Evolutionary conservation across 2,329 filamentous ascomycete genomes (phyloP).

Genomic region (Ascochyta clinopodiicola): DNA sequence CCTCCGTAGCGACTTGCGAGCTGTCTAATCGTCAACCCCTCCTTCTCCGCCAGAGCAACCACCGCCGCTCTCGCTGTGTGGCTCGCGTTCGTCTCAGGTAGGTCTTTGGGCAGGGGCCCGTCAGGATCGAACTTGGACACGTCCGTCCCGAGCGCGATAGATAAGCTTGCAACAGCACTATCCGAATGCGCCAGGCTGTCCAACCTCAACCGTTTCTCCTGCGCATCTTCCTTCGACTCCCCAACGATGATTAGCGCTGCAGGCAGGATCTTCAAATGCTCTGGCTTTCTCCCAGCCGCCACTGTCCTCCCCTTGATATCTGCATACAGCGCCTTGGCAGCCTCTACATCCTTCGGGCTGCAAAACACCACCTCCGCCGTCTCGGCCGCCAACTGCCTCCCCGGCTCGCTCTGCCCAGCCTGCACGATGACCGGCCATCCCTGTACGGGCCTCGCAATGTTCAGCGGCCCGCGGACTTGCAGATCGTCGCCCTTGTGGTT

Average conservation of each 20-base stretch:
- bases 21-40: conserved; percentile 73
- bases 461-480: conserved; percentile 57
- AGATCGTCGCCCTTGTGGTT: conserved; percentile 58
- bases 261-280: conserved; percentile 69
- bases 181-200: conserved; percentile 55
- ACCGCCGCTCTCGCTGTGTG: conserved; percentile 22
- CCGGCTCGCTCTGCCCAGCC: conserved; percentile 61
- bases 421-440: conserved; percentile 65
- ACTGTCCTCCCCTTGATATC: conserved; percentile 59
- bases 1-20: conserved; percentile 64
- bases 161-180: conserved; percentile 65
- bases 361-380: conserved; percentile 63
- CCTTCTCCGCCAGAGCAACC: conserved; percentile 43
- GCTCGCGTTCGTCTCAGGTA: conserved; percentile 54
- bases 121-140: conserved; percentile 63
- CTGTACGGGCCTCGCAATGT: conserved; percentile 61
- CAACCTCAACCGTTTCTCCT: conserved; percentile 66
- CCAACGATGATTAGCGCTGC: conserved; percentile 70
- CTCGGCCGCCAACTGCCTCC: conserved; percentile 59
- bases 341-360: conserved; percentile 54
- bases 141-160: conserved; percentile 69
- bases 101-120: conserved; percentile 54
- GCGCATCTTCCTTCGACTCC: conserved; percentile 67
- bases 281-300: conserved; percentile 56
- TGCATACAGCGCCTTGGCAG: conserved; percentile 57